These are phyloP conservation scores for Boletales sp. DNA, from an alignment of 768 basidiomycete species.

Conservation along the genomic window DNA sequence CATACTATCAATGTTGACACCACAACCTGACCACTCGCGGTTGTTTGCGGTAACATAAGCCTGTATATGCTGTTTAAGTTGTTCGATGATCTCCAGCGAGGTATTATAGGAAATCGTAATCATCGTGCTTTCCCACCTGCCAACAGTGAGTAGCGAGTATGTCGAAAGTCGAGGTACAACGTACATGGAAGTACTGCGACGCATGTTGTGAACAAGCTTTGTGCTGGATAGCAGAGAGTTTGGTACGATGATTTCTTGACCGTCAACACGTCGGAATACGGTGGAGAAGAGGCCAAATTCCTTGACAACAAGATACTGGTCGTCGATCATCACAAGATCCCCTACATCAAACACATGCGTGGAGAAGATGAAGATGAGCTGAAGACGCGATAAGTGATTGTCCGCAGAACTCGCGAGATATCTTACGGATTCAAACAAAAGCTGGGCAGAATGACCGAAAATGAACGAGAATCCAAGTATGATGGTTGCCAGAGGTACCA, in stretches of 20 bases:
- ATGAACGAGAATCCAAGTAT: constrained; percentile 84
- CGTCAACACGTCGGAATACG: constrained; percentile 75
- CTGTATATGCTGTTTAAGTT: constrained; percentile 55
- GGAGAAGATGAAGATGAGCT: constrained; percentile 84
- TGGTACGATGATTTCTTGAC: constrained; percentile 75
- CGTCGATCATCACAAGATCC: constrained; percentile 79
- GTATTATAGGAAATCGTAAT: constrained; percentile 67
- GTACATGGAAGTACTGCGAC: constrained; percentile 71
- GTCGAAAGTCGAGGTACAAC: constrained; percentile 18
- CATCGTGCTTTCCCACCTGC: constrained; percentile 65
- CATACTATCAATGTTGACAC: constrained; percentile 75
- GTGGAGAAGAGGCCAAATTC: constrained; percentile 83
- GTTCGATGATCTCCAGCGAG: constrained; percentile 66
- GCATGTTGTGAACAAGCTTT: constrained; percentile 76
- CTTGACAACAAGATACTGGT: constrained; percentile 43
- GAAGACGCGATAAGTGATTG: neutral
- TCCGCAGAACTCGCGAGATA: neutral
- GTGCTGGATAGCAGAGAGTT: constrained; percentile 67
- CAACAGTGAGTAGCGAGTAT: constrained; percentile 4
- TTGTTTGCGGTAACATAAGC: constrained; percentile 59
- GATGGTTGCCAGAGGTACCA: constrained; percentile 77
- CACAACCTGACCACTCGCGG: constrained; percentile 68
- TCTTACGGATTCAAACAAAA: constrained; percentile 71
- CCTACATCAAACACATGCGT: constrained; percentile 87
- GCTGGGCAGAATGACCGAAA: constrained; percentile 78